Conservation (phyloP, 257 asterid species). For the Gentiana straminea region DNA sequence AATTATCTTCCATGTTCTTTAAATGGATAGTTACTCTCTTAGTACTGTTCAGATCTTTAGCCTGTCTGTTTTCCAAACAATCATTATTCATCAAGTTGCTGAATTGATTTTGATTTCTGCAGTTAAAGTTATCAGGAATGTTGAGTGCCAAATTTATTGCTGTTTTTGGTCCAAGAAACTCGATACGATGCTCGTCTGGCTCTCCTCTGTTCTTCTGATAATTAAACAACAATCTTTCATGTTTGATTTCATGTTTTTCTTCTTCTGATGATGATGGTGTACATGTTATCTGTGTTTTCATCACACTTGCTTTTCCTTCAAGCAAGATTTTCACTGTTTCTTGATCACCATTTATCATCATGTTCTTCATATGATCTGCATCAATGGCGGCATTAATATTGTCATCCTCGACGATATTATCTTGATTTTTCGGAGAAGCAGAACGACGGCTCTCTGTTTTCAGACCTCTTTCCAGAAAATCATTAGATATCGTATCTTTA, state of each 20-base stretch:
- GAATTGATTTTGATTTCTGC: not conserved
- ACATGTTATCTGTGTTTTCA: conserved; percentile 30
- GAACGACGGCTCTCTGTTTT: conserved; percentile 12
- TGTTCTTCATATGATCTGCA: conserved; percentile 17
- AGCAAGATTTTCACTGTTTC: conserved; percentile 25
- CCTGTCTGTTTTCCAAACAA: conserved; percentile 18
- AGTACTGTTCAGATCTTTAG: conserved; percentile 14
- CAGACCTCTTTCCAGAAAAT: conserved; percentile 17
- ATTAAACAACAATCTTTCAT: conserved; percentile 17
- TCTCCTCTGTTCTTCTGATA: conserved; percentile 22
- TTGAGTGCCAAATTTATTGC: conserved; percentile 13
- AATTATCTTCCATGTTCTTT: conserved; percentile 20
- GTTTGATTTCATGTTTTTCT: conserved; percentile 31
- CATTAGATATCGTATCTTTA: conserved; percentile 18
- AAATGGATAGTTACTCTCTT: conserved; percentile 74
- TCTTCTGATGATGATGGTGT: conserved; percentile 30
- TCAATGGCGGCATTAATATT: conserved; percentile 11
- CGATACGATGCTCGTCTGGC: conserved; percentile 21
- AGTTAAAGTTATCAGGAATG: conserved; percentile 10
- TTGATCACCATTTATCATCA: conserved; percentile 9
- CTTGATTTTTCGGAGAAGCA: conserved; percentile 12
- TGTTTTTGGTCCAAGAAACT: conserved; percentile 18
- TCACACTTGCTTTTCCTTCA: conserved; percentile 34
- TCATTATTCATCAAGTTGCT: conserved; percentile 22
- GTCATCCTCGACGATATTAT: conserved; percentile 7